Percentiles rank a stretch among this genome's conserved stretches.
Evolutionary conservation across 2,329 filamentous ascomycete species (phyloP).

Genomic region (Sphaceloma murrayae): DNA sequence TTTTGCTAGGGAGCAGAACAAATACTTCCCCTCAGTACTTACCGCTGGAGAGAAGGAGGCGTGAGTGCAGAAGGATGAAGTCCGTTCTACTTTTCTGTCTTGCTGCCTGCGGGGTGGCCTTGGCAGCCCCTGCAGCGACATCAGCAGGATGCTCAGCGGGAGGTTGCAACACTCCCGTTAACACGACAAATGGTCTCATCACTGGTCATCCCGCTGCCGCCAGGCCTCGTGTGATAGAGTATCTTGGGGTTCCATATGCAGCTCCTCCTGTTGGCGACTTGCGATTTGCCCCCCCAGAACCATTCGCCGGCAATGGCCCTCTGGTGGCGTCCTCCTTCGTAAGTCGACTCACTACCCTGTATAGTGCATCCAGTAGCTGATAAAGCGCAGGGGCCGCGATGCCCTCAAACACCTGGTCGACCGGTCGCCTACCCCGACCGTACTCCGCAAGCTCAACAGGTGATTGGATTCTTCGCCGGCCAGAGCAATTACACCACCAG

Average conservation of each 20-base stretch:
- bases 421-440: slow-evolving; percentile 7
- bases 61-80: slow-evolving; percentile 3
- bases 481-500: slow-evolving; percentile 17
- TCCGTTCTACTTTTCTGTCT: not conserved
- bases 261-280: slow-evolving; percentile 26
- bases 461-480: slow-evolving; percentile 15
- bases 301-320: slow-evolving; percentile 24
- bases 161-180: too few relatives aligned
- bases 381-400: slow-evolving; percentile 6
- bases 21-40: not conserved
- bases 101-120: not conserved
- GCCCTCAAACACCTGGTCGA: slow-evolving; percentile 12
- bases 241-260: slow-evolving; percentile 29
- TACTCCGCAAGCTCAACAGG: slow-evolving; percentile 7
- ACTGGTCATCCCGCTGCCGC: slow-evolving; percentile 26
- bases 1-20: not conserved
- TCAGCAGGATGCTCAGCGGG: too few relatives aligned
- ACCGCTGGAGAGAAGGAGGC: not conserved
- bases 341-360: not conserved
- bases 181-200: slow-evolving; percentile 28
- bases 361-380: too few relatives aligned
- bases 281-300: slow-evolving; percentile 27
- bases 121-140: not conserved
- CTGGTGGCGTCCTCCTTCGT: slow-evolving; percentile 18
- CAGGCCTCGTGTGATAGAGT: slow-evolving; percentile 22